Base-by-base conservation (phyloP, 1,139 yeast species). In the Zygosaccharomyces pseudobailii region DNA sequence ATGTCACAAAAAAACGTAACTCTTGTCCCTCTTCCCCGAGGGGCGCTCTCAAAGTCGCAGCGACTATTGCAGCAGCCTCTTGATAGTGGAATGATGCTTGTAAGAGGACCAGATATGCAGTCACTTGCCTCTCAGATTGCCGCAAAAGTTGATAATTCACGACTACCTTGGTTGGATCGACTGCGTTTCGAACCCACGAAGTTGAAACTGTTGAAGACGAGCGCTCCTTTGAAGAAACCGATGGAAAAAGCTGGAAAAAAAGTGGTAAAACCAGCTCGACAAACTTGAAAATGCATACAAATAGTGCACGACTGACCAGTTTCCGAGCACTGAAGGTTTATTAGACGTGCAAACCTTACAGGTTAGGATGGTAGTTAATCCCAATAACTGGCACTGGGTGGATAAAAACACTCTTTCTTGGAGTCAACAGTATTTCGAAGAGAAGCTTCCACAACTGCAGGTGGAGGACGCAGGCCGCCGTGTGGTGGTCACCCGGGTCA, bases 341-440 rank as follows among this genome's bases (percentile, higher is more conserved):
- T 13, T 24, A 24, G 27, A 8, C 5, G 33, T n/a, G 33, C 17
- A 30, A 23, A 7, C 42, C 35, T 27, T 8, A 27, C 35, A 34
- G 31, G 31, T 6, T 13, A 27, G 21, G 19, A 25, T 82, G 45
- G 89, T 84, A 39, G 84, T 84, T 65, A 85, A 85, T 71, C 94
- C 94, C 40, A 84, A 85, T 68, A 85, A 85, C 78, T 85, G 92
- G 94, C 92, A 85, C 71, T 85, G 94, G 92, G 82, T 85, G 36
- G 88, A 84, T 61, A 84, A 80, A 62, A 84, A 84, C 71, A 84
- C 90, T 57, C 73, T 84, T 46, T 82, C 87, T 47, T 85, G 92
- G 92, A 76, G 87, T 20, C 79, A 79, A 59, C 69, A 69, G 9
- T 84, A 84, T 62, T 72, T 85, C 52, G 67, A 73, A 34, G 65